Evolutionary conservation across 164 flowering plant species (phyloP).

Genomic region (Liquidambar formosana): DNA sequence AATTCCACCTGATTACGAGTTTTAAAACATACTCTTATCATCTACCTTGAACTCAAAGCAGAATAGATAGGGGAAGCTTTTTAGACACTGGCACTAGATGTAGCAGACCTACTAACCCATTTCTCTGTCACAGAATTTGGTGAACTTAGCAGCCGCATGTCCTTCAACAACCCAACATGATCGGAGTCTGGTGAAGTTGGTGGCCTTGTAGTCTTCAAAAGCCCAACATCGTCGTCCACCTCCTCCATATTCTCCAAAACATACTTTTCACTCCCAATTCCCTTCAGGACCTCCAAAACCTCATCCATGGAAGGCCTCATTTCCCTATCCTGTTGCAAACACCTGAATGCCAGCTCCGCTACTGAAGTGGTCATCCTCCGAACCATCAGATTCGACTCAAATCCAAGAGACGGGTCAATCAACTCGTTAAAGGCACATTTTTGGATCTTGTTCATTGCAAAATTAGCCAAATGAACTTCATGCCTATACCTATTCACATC

Average conservation of each 20-base stretch:
- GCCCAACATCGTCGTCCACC: no score
- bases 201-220: neutral
- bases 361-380: constrained; percentile 35
- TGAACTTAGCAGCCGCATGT: constrained; percentile 19
- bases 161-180: no score
- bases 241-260: no score
- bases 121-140: constrained; percentile 35
- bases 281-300: no score
- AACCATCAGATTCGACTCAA: constrained; percentile 28
- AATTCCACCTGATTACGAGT: no score
- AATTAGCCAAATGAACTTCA: constrained; percentile 52
- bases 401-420: constrained; percentile 46
- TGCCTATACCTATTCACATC: no score
- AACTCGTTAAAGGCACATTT: no score
- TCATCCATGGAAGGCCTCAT: no score
- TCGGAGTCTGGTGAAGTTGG: constrained; percentile 25
- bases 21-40: no score
- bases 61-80: neutral
- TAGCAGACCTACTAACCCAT: constrained; percentile 36
- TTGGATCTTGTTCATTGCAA: constrained; percentile 42
- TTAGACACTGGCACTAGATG: constrained; percentile 29
- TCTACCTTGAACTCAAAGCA: no score
- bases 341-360: no score
- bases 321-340: no score
- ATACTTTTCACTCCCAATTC: constrained; percentile 8